Conservation (phyloP, 257 asterid genomes). For the Nicotiana benthamiana region DNA sequence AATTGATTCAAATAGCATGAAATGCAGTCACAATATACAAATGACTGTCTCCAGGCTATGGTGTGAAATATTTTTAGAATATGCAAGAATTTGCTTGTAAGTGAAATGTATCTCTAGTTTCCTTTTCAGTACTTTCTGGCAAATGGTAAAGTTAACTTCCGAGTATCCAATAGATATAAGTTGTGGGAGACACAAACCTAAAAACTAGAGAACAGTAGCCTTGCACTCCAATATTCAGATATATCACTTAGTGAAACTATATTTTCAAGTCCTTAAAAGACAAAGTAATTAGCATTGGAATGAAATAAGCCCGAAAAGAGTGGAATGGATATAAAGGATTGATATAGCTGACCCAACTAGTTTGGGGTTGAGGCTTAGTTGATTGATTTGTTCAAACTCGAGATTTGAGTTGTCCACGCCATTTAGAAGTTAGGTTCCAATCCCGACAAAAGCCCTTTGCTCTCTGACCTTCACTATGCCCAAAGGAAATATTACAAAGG, state of each 20-base stretch:
- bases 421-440: neutral
- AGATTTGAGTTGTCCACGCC: neutral
- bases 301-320: neutral
- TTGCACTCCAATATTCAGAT: neutral
- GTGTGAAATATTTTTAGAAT: neutral
- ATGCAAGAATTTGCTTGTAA: neutral
- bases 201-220: neutral
- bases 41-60: neutral
- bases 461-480: neutral
- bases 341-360: neutral
- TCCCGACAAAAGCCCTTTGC: neutral
- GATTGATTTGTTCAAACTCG: neutral
- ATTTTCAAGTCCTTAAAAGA: neutral
- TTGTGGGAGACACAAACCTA: neutral
- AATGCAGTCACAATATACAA: neutral
- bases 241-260: neutral
- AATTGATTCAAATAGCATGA: neutral
- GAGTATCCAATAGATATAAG: neutral
- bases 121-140: neutral
- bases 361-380: neutral
- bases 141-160: neutral
- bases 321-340: neutral
- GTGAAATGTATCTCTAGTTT: neutral
- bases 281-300: neutral
- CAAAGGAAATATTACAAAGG: neutral